phyloP scores from a whole-genome alignment of 164 flowering plant genomes.

The Tetracentron sinense region DNA sequence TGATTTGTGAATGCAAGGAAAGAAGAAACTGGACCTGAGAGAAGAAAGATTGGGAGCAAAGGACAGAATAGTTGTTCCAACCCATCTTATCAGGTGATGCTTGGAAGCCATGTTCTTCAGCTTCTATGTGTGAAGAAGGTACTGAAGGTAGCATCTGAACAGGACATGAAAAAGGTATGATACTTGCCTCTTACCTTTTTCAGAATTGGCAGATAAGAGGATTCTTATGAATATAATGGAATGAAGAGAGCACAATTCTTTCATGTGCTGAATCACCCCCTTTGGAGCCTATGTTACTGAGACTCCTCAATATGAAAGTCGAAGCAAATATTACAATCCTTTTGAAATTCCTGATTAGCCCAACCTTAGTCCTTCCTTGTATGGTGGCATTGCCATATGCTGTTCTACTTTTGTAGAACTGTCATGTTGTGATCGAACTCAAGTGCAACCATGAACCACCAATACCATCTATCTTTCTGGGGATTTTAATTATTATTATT shows the following conservation, averaged over 20 bases:
- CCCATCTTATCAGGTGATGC: conserved; percentile 36
- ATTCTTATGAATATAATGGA: background rate
- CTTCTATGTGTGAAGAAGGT: conserved; percentile 47
- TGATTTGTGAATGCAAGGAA: conserved; percentile 11
- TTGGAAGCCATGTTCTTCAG: conserved; percentile 50
- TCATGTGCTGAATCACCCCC: too few relatives aligned
- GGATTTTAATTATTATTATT: too few relatives aligned
- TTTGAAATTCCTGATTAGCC: too few relatives aligned
- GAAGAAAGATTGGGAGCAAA: conserved; percentile 6
- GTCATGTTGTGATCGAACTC: too few relatives aligned
- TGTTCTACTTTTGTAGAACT: too few relatives aligned
- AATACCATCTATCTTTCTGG: too few relatives aligned
- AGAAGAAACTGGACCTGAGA: conserved; percentile 13
- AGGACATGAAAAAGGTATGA: conserved; percentile 24
- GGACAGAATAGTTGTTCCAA: conserved; percentile 6
- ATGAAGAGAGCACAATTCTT: background rate
- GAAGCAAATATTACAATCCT: too few relatives aligned
- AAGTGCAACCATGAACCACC: too few relatives aligned
- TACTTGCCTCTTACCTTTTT: background rate
- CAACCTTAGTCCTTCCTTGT: too few relatives aligned
- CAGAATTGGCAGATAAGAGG: background rate
- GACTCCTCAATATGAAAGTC: too few relatives aligned
- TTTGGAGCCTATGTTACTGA: too few relatives aligned
- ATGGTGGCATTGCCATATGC: too few relatives aligned
- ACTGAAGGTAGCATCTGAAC: conserved; percentile 28